Conservation (phyloP, 2,329 filamentous ascomycete species). For the Penicillium thymicola region DNA sequence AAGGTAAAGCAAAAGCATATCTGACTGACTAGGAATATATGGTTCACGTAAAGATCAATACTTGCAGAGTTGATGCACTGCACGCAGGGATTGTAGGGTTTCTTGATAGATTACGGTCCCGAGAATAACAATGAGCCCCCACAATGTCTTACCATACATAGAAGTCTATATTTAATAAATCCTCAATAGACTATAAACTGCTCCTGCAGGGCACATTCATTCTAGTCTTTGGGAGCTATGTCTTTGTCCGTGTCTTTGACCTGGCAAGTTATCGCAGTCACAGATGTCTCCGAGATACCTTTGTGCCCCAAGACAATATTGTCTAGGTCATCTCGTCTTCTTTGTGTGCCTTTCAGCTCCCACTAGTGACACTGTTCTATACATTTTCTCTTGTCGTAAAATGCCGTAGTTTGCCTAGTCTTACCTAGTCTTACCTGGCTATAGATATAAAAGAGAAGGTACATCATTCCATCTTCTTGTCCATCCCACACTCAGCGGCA, state of each 20-base stretch:
- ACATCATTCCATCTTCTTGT: too few relatives aligned
- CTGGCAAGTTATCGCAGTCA: not conserved
- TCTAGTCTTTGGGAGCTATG: not conserved
- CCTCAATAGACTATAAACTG: not conserved
- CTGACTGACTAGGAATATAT: not conserved
- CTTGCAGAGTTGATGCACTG: not conserved
- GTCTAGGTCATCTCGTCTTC: not conserved
- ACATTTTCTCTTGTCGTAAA: too few relatives aligned
- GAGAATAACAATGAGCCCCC: not conserved
- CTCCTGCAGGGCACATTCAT: not conserved
- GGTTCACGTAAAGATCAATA: too few relatives aligned
- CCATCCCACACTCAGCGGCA: not conserved
- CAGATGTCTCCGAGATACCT: not conserved
- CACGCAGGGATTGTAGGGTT: not conserved
- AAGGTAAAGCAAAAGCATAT: conserved; percentile 7
- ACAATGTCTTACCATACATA: not conserved
- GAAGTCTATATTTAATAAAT: not conserved
- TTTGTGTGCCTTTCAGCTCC: not conserved
- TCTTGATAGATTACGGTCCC: not conserved
- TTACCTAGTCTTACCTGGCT: not conserved
- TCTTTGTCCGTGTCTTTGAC: not conserved
- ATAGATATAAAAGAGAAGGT: not conserved
- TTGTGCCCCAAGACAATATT: not conserved
- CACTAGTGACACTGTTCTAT: not conserved
- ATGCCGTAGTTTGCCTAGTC: too few relatives aligned